A percentile compares a stretch with the other conserved stretches of the same genome.
These are phyloP conservation scores for Mollisiaceae sp. DNA, from an alignment of 2,329 filamentous ascomycete species.

Conservation along the genomic window DNA sequence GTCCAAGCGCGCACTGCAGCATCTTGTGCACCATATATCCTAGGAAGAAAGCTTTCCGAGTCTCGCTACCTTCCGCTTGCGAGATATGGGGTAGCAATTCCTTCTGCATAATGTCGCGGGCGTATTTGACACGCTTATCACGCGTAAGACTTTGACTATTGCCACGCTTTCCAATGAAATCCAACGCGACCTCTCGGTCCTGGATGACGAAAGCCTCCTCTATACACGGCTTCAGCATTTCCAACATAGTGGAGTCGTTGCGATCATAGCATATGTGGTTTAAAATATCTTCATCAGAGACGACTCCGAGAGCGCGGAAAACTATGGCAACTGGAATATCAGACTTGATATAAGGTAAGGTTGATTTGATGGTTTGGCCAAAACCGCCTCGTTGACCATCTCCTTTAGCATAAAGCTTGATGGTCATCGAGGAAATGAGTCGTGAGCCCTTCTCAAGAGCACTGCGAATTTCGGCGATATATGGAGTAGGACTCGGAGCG, in stretches of 20 bases:
- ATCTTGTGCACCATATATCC: slow-evolving; percentile 99
- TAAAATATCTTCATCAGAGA: slow-evolving; percentile 96
- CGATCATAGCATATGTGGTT: slow-evolving; percentile 98
- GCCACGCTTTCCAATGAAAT: slow-evolving; percentile 94
- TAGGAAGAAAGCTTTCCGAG: slow-evolving; percentile 95
- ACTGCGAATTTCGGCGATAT: slow-evolving; percentile 94
- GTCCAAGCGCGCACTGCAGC: slow-evolving; percentile 88
- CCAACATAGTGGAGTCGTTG: slow-evolving; percentile 94
- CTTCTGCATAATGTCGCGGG: slow-evolving; percentile 94
- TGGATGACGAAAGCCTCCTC: slow-evolving; percentile 97
- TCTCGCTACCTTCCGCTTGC: slow-evolving; percentile 92
- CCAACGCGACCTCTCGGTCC: slow-evolving; percentile 89
- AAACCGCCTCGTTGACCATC: slow-evolving; percentile 79
- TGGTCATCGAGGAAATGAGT: slow-evolving; percentile 87
- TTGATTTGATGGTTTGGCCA: slow-evolving; percentile 87
- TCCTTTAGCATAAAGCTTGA: slow-evolving; percentile 89
- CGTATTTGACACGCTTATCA: slow-evolving; percentile 89
- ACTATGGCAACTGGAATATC: slow-evolving; percentile 95
- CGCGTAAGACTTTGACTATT: slow-evolving; percentile 74
- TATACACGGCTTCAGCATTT: slow-evolving; percentile 96
- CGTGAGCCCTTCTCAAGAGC: slow-evolving; percentile 95
- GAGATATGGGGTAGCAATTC: slow-evolving; percentile 97
- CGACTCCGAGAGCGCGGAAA: slow-evolving; percentile 92
- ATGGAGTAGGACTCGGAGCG: slow-evolving; percentile 87
- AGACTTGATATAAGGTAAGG: slow-evolving; percentile 89